Conservation (phyloP, 148 eudicot species). For the Euryodendron excelsum region DNA sequence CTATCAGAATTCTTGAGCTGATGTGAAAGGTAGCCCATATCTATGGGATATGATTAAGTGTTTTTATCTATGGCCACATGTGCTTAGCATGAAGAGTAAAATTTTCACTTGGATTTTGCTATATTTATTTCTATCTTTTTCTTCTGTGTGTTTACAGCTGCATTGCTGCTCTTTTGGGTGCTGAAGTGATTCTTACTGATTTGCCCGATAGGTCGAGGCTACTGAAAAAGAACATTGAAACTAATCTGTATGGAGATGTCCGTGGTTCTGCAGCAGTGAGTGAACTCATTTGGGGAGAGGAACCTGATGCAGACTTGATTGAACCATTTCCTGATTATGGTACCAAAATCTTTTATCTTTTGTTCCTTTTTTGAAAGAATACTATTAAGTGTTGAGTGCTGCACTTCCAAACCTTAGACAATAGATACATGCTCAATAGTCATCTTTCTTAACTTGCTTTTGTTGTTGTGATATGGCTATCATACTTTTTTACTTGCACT, state of each 20-base stretch:
- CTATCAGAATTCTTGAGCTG: background rate
- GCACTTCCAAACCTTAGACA: background rate
- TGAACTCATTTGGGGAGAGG: slow-evolving; percentile 82
- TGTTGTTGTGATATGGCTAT: background rate
- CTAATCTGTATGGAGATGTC: slow-evolving; percentile 54
- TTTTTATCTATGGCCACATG: too few relatives aligned
- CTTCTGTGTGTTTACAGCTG: slow-evolving; percentile 51
- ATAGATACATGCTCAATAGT: background rate
- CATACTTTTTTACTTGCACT: background rate
- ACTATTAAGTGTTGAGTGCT: too few relatives aligned
- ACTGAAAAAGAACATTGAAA: slow-evolving; percentile 66
- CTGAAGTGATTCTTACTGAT: slow-evolving; percentile 72
- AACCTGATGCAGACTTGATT: slow-evolving; percentile 49
- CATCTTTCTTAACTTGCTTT: background rate
- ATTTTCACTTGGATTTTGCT: background rate
- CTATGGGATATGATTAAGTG: background rate
- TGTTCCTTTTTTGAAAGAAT: too few relatives aligned
- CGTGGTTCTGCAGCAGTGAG: slow-evolving; percentile 65
- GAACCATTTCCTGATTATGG: slow-evolving; percentile 84
- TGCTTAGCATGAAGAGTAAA: background rate
- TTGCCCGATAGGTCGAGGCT: slow-evolving; percentile 84
- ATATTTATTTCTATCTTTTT: background rate
- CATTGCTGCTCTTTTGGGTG: slow-evolving; percentile 89
- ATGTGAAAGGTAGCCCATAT: background rate
- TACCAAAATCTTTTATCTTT: slow-evolving; percentile 15